A percentile compares a stretch with the other conserved stretches of the same genome.
Evolutionary conservation across 192 early-diverging fungal genomes (phyloP).

Genomic region (Endogone sp.): DNA sequence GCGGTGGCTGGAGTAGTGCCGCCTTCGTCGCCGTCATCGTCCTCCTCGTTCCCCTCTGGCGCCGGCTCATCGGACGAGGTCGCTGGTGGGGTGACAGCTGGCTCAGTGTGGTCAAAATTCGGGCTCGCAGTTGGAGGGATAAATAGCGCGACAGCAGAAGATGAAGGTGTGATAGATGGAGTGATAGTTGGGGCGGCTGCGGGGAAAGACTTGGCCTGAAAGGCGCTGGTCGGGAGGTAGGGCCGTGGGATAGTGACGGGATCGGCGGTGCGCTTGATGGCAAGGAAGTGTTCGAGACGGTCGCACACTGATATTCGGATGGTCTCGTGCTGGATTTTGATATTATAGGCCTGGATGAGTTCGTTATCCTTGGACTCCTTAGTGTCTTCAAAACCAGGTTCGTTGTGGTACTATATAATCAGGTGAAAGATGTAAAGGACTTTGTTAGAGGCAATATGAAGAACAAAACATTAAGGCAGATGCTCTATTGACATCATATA

Average conservation of each 20-base stretch:
- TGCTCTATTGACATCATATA: no score
- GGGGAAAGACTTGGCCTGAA: neutral
- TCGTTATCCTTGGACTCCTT: conserved; percentile 31
- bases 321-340: conserved; percentile 63
- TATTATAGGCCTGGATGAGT: conserved; percentile 37
- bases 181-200: conserved; percentile 20
- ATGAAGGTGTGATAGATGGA: conserved; percentile 6
- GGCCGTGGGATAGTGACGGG: conserved; percentile 8
- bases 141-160: conserved; percentile 15
- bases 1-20: no score
- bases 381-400: conserved; percentile 56
- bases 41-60: no score
- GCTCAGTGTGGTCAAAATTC: conserved; percentile 23
- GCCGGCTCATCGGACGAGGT: conserved; percentile 4
- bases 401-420: conserved; percentile 49
- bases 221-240: neutral
- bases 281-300: conserved; percentile 45
- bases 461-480: no score
- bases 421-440: no score
- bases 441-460: neutral
- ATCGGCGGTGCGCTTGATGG: conserved; percentile 17
- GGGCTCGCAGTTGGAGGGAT: neutral
- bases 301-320: conserved; percentile 56
- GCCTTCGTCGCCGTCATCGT: no score
- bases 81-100: conserved; percentile 8